phyloP scores from a whole-genome alignment of 2,329 filamentous ascomycete species.

The Scytalidium sp. region DNA sequence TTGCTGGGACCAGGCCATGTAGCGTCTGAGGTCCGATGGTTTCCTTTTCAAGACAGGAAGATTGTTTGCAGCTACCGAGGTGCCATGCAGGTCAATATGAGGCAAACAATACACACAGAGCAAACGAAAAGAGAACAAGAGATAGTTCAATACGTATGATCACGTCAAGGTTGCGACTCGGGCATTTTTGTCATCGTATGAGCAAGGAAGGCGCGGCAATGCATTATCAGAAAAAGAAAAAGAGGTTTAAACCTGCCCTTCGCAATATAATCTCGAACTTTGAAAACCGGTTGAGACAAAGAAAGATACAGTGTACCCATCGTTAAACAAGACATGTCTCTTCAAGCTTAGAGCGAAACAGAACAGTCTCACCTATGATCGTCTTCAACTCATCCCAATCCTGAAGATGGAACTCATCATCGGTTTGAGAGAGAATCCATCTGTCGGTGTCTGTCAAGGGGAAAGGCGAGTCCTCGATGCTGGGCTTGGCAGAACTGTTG shows the following conservation, averaged over 20 bases:
- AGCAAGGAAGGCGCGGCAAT: no score
- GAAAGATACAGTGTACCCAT: no score
- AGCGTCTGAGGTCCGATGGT: slow-evolving; percentile 76
- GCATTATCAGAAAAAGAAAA: no score
- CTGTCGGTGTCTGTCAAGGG: slow-evolving; percentile 57
- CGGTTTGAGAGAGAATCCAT: slow-evolving; percentile 58
- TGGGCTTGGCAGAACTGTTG: not conserved
- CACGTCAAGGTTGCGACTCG: no score
- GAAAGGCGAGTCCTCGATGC: slow-evolving; percentile 40
- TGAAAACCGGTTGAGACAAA: no score
- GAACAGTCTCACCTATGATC: slow-evolving; percentile 55
- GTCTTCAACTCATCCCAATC: slow-evolving; percentile 71
- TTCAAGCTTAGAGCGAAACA: not conserved
- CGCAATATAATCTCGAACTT: no score
- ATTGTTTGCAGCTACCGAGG: slow-evolving; percentile 47
- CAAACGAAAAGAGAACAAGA: not conserved
- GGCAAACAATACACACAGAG: not conserved
- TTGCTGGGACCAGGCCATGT: slow-evolving; percentile 72
- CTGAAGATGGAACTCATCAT: slow-evolving; percentile 68
- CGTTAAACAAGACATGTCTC: no score
- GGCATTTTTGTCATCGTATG: no score
- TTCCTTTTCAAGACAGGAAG: slow-evolving; percentile 75
- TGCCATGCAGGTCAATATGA: not conserved
- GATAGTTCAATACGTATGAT: no score
- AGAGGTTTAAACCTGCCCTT: no score